Evolutionary conservation across 2,329 filamentous ascomycete species (phyloP), one percentile per base, ranked within the genome.

Genomic region (Neofusicoccum ribis): DNA sequence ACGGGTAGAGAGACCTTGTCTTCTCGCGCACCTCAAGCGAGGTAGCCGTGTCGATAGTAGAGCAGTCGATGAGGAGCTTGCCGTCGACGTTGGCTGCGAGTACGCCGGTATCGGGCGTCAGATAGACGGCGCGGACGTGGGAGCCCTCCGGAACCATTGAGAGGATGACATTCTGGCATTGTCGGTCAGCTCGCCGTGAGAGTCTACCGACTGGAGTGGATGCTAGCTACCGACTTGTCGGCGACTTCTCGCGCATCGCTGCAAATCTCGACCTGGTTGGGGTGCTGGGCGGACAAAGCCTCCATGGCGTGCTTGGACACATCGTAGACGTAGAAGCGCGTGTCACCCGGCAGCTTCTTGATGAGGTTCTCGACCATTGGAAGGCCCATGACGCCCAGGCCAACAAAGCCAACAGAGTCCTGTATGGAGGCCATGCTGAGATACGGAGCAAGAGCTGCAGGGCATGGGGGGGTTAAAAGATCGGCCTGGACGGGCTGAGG

Each of bases 71-170:
- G 47, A 85, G 73, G 20, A 85, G 75, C 66, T 84, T 83, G 14
- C 82, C 71, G 36, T 79, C 74, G n/a, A 78, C 69, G 51, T 78
- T 73, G 31, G 77, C 76, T 27, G 76, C 76, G 54, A 80, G 78
- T 36, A 84, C 75, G 58, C 81, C 82, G 9, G 73, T 78, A 12
- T 72, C 66, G 1, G 76, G 72, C 34, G 82, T 78, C 47, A 85
- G 78, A 69, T 85, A 86, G 34, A 85, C 83, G 20, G 78, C 74
- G 63, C 80, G 79, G 20, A 85, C 83, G 65, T 85, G 82, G 3
- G 76, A 74, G 17, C 83, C 83, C 73, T 85, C 83, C 0, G 84
- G 84, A 3, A 85, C 80, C 82, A 85, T 85, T 9, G 82, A 82
- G 27, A 86, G 72, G 27, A 85, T 76, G 3, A 82, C 77, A 23